phyloP scores from a whole-genome alignment of 768 basidiomycete genomes.

The Calocera cornea region DNA sequence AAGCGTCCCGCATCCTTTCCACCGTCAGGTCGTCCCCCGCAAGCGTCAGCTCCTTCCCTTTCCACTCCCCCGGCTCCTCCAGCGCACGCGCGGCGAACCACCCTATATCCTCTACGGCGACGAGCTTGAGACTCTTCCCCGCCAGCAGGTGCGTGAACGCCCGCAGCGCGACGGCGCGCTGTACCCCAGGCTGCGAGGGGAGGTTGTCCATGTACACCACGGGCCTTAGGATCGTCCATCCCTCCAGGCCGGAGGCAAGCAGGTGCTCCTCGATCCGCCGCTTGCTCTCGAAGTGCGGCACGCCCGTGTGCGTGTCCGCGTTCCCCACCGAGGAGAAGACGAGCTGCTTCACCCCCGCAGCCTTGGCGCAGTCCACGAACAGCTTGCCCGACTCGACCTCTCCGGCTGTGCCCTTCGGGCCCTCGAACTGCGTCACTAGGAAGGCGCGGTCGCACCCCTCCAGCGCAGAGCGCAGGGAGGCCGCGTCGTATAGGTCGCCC shows the following conservation, averaged over 20 bases:
- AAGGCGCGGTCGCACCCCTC: constrained; percentile 17
- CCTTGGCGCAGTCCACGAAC: constrained; percentile 19
- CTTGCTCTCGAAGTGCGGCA: constrained; percentile 21
- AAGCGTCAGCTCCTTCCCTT: constrained; percentile 14
- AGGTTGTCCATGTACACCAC: constrained; percentile 21
- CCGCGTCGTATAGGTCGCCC: constrained; percentile 13
- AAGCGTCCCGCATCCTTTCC: constrained; percentile 5
- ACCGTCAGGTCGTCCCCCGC: constrained; percentile 13
- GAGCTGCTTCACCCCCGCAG: constrained; percentile 14
- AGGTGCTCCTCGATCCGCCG: constrained; percentile 15
- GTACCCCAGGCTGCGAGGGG: constrained; percentile 10
- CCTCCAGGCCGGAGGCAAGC: constrained; percentile 13
- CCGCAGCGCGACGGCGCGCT: constrained; percentile 13
- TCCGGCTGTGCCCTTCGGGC: constrained; percentile 7
- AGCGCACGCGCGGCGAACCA: constrained; percentile 18
- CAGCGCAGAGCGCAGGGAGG: constrained; percentile 13
- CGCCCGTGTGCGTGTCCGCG: constrained; percentile 13
- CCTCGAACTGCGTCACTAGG: constrained; percentile 13
- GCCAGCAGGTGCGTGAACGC: constrained; percentile 13
- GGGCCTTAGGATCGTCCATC: constrained; percentile 17
- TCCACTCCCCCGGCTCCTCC: constrained; percentile 11
- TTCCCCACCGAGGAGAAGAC: constrained; percentile 18
- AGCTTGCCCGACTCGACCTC: constrained; percentile 18
- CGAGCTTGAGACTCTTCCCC: constrained; percentile 11
- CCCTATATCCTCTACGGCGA: constrained; percentile 19